Base-by-base conservation (phyloP, 108 stramenopile species). In the Nitzschia putrida region DNA sequence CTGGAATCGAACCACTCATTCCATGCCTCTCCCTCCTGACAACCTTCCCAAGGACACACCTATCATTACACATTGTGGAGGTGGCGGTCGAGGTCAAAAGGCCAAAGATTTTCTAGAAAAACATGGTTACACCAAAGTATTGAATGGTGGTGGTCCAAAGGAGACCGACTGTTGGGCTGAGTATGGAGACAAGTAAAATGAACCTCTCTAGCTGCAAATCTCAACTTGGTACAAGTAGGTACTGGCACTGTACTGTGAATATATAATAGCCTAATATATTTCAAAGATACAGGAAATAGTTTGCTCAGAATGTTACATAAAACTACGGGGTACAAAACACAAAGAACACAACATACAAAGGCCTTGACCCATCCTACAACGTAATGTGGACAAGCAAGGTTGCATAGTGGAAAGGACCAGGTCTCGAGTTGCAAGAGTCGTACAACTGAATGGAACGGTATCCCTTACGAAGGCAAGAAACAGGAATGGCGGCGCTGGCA, bases 61-160 rank as follows among this genome's bases (percentile, higher is more conserved):
- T 13, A 90, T 95, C 42, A 92, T 95, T 66, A 92, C 94, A 10
- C 94, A 95, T 74, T 95, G 94, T 71, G 94, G 94, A 60, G 94
- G 86, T 24, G 94, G 94, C 3, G 88, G 88, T 40, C 74, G 94
- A 0, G 94, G 94, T 41, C 88, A 91, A 61, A 83, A 81, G 78
- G 94, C 94, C 9, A 95, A 92, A 82, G 88, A 91, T 4, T 95
- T 66, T 69, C 78, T 95, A 71, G 69, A 74, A 64, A 66, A 69
- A 21, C 83, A 90, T 42, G 94, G 94, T 53, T 95, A 82, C 64
- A 89, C 84, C 0, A 95, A 92, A 61, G 94, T 95, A 1, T 56
- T 95, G 56, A 95, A 95, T 77, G 94, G 94, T 53, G 94, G 89
- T 25, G 94, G 94, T 37, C 91, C 91, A 13, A 89, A 92, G 68